Evolutionary conservation across 23 red algal species (phyloP).

Genomic region (Gracilaria vermiculophylla): DNA sequence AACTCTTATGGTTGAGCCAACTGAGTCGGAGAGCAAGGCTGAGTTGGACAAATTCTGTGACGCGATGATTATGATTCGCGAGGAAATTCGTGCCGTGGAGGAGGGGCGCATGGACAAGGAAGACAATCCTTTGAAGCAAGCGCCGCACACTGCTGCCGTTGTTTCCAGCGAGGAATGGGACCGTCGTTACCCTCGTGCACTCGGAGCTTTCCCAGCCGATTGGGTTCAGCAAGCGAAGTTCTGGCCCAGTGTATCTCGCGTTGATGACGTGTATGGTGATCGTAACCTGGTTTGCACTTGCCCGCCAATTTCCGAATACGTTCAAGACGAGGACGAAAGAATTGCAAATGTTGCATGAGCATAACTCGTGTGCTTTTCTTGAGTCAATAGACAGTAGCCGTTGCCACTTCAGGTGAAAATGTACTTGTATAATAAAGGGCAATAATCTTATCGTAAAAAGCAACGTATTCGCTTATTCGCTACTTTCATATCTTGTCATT

Average conservation of each 20-base stretch:
- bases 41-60: conserved; percentile 98
- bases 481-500: too few species aligned
- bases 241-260: conserved; percentile 86
- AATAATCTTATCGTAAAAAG: too few species aligned
- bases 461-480: too few species aligned
- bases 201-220: conserved; percentile 87
- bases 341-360: conserved; percentile 57
- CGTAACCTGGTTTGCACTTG: conserved; percentile 94
- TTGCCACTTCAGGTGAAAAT: not conserved
- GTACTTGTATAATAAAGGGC: too few species aligned
- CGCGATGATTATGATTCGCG: conserved; percentile 97
- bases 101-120: conserved; percentile 90
- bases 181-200: conserved; percentile 83
- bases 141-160: conserved; percentile 89
- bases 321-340: conserved; percentile 66
- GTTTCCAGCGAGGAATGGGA: conserved; percentile 86
- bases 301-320: conserved; percentile 77
- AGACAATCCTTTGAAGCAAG: conserved; percentile 96
- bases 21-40: conserved; percentile 91
- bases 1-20: conserved; percentile 99
- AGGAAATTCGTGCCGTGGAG: conserved; percentile 96
- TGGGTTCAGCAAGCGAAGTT: conserved; percentile 90
- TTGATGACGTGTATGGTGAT: conserved; percentile 97
- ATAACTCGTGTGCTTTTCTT: not conserved
- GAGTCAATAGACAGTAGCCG: not conserved